Conservation (phyloP, 192 early-diverging fungal species). For the Coemansia sp. region DNA sequence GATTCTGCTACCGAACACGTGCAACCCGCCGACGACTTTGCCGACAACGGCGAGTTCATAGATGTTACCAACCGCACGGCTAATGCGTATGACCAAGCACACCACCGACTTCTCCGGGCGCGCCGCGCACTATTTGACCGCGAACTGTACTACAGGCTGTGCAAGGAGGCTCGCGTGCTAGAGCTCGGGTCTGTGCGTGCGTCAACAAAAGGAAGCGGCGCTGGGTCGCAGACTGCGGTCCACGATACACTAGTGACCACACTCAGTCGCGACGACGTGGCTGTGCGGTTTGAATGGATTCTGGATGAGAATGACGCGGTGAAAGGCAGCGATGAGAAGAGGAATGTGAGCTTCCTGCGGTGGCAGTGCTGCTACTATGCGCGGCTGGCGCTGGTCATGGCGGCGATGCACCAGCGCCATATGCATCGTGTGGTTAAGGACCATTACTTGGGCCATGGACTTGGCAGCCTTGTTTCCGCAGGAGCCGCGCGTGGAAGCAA, state of each 20-base stretch:
- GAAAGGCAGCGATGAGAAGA: neutral
- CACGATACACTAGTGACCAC: conserved; percentile 34
- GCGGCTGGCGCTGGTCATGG: conserved; percentile 33
- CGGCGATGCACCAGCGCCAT: conserved; percentile 34
- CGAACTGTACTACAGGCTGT: conserved; percentile 47
- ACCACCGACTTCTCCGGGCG: conserved; percentile 23
- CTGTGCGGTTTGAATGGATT: conserved; percentile 44
- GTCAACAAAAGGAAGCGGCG: neutral
- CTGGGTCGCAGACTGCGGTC: neutral
- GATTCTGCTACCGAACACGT: neutral
- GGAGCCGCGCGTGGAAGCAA: neutral
- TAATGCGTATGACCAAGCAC: conserved; percentile 24
- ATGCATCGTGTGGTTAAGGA: conserved; percentile 27
- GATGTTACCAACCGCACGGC: neutral
- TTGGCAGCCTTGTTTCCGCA: neutral
- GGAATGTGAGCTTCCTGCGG: conserved; percentile 13
- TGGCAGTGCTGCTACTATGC: conserved; percentile 43
- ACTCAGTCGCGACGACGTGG: conserved; percentile 39
- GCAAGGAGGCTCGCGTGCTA: conserved; percentile 46
- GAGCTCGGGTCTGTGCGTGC: conserved; percentile 46
- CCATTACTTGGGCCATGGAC: conserved; percentile 20
- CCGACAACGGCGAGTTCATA: neutral
- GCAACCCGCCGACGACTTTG: neutral
- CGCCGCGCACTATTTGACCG: conserved; percentile 36
- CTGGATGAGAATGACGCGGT: conserved; percentile 10